Evolutionary conservation across 129 eudicot genomes (phyloP), one percentile per base, ranked within the genome.

Genomic region (Flaveria sonorensis): DNA sequence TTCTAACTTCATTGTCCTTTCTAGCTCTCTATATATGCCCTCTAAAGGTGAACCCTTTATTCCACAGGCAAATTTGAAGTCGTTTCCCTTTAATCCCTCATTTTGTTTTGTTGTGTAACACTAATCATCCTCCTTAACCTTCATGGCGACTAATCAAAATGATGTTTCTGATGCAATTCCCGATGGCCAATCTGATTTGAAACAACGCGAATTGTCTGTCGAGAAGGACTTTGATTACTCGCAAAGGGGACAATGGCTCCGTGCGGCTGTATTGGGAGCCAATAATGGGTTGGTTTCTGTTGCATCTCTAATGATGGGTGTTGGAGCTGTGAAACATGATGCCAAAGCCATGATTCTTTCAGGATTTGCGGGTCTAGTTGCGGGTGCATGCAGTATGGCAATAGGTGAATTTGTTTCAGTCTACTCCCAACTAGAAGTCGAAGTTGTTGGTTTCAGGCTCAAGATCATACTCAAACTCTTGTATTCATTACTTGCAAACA

Each of bases 321-420:
- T 73, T 45, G 83, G 83, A 32, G 74, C 75, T 15, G 70, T 73
- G 53, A 61, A 55, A 39, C 53, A 68, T 40, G 81, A 81, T 16
- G 68, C 66, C 10, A 67, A 76, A 64, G 59, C 73, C 47, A 81
- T 81, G 85, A 76, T 81, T 1, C 77, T 81, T 24, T 13, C 80
- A 19, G 81, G 81, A 1, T 81, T 81, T 70, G 85, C 85, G 0
- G 68, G 81, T 19, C 76, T 76, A 76, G 85, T 81, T 61, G 85
- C 81, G 0, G 85, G 85, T 75, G 85, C 81, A 59, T 81, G 85
- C 70, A 81, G 77, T 43, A 81, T 81, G 85, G 81, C 85, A 18
- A 81, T 81, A 15, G 85, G 85, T 4, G 85, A 81, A 43, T 81
- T 81, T 48, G 79, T 81, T 21, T 81, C 85, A 0, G 81, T 81